phyloP scores from a whole-genome alignment of 2,329 filamentous ascomycete species.

The Aspergillus bombycis region DNA sequence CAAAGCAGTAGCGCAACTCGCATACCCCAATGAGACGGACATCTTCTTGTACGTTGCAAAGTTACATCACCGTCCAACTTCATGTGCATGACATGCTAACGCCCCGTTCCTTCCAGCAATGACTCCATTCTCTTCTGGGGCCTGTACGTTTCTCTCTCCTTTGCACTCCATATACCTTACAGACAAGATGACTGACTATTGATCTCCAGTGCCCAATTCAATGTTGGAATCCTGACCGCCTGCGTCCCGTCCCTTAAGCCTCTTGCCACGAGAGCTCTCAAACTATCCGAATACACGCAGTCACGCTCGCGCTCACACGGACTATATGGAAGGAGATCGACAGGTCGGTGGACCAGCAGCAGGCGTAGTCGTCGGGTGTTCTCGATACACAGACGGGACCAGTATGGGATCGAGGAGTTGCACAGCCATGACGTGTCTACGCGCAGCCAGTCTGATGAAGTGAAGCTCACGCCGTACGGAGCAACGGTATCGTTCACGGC shows the following conservation, averaged over 20 bases:
- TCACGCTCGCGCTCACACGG: neutral
- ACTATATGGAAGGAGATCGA: neutral
- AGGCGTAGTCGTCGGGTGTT: neutral
- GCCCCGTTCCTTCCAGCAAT: neutral
- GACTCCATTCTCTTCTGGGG: constrained; percentile 9
- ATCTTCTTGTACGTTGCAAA: neutral
- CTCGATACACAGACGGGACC: neutral
- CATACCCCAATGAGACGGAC: neutral
- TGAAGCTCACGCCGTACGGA: neutral
- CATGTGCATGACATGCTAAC: neutral
- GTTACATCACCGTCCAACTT: neutral
- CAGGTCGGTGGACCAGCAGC: neutral
- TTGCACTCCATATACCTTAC: neutral
- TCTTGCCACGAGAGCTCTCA: neutral
- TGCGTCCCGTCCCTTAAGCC: constrained; percentile 7
- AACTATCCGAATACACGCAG: constrained; percentile 7
- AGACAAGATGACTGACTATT: neutral
- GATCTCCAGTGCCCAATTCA: constrained; percentile 1
- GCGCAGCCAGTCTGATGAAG: neutral
- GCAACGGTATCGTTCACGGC: neutral
- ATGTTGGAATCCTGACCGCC: constrained; percentile 8
- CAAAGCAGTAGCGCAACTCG: neutral
- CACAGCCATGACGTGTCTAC: neutral
- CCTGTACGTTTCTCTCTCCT: neutral
- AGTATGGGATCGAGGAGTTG: constrained; percentile 3